Percentiles rank a stretch among this genome's conserved stretches.
These are phyloP conservation scores for Entoloma clypeatum DNA, from an alignment of 1,284 basidiomycete genomes.

Conservation along the genomic window DNA sequence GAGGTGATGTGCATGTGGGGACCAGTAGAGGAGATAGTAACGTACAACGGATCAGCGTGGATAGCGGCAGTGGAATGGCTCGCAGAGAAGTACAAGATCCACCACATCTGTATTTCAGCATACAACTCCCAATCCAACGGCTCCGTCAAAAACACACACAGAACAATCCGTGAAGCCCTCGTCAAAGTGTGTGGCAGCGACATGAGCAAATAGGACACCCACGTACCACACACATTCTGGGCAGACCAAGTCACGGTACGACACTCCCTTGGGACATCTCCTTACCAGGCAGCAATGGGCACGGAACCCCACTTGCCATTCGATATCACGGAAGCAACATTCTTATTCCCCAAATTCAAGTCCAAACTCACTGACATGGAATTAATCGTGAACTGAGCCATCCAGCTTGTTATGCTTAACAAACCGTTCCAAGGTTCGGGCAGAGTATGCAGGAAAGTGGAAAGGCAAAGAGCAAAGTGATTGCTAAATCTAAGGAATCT, in stretches of 20 bases:
- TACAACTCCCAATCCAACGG: conserved; percentile 2
- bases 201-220: conserved; percentile 27
- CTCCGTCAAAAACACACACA: conserved; percentile 8
- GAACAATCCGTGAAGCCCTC: conserved; percentile 29
- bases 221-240: conserved; percentile 35
- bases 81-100: conserved; percentile 1
- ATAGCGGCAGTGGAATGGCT: neutral
- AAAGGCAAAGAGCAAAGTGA: too few species aligned
- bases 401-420: conserved; percentile 25
- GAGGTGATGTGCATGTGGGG: conserved; percentile 1
- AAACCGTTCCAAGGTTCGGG: too few species aligned
- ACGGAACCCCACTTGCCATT: conserved; percentile 37
- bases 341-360: conserved; percentile 22
- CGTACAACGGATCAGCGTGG: neutral
- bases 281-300: conserved; percentile 36
- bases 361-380: conserved; percentile 23
- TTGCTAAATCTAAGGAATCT: too few species aligned
- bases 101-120: conserved; percentile 3
- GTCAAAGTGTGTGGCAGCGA: conserved; percentile 35
- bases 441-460: too few species aligned
- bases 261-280: conserved; percentile 28
- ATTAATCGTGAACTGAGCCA: conserved; percentile 27
- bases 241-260: conserved; percentile 35
- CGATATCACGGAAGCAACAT: conserved; percentile 39
- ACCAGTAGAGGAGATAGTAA: conserved; percentile 1